Conservation (phyloP, 1,284 basidiomycete genomes). For the Boletus mariae region DNA sequence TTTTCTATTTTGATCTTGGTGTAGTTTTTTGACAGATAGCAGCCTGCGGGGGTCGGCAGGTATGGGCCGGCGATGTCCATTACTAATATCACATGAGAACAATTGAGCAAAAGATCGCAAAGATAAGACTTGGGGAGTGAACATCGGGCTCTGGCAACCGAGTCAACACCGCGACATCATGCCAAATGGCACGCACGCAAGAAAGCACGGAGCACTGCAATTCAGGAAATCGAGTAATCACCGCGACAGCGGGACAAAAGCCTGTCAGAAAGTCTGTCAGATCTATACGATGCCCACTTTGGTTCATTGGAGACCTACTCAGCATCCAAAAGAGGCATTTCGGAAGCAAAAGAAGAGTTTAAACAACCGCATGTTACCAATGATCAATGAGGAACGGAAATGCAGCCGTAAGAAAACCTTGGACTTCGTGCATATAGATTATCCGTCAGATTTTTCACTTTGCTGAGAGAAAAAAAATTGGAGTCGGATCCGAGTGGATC, state of each 20-base stretch:
- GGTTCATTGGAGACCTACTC: background rate
- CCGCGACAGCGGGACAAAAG: background rate
- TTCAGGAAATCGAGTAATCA: background rate
- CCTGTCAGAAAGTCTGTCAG: background rate
- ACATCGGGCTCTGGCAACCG: background rate
- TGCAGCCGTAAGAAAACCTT: background rate
- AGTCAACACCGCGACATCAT: constrained; percentile 3
- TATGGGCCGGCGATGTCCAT: background rate
- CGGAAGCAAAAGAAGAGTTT: background rate
- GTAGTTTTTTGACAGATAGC: background rate
- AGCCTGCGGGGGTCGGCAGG: background rate
- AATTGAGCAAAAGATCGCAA: background rate
- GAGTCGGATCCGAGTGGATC: background rate
- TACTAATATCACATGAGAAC: background rate
- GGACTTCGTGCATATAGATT: background rate
- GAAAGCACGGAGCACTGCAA: background rate
- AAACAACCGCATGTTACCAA: background rate
- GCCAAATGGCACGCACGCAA: background rate
- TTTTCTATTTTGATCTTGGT: background rate
- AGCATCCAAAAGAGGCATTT: background rate
- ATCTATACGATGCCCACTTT: background rate
- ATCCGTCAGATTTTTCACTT: background rate
- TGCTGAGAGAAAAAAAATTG: background rate
- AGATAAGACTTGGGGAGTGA: background rate
- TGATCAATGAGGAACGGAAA: background rate